A percentile compares a stretch with the other conserved stretches of the same genome.
Conservation (phyloP, 495 filamentous ascomycete genomes). For the Clohesyomyces aquaticus region DNA sequence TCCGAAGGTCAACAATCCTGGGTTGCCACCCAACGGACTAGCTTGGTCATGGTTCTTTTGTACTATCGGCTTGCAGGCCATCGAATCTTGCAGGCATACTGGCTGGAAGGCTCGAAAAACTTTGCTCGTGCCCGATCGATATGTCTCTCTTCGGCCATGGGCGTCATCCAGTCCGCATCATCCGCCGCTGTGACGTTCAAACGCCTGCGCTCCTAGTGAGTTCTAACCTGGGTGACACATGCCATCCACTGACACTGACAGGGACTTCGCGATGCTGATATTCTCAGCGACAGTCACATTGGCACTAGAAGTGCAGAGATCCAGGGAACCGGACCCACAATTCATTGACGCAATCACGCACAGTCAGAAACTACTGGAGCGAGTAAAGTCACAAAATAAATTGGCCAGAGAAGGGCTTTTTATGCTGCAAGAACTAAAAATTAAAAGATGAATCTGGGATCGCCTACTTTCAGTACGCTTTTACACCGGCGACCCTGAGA, state of each 20-base stretch:
- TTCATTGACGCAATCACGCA: background rate
- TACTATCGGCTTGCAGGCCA: background rate
- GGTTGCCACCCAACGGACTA: background rate
- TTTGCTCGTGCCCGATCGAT: background rate
- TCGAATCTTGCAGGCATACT: background rate
- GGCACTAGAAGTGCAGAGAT: background rate
- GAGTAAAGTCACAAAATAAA: background rate
- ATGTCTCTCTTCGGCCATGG: background rate
- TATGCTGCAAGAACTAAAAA: background rate
- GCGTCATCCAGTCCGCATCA: background rate
- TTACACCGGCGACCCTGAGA: slow-evolving; percentile 1
- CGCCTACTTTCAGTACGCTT: background rate
- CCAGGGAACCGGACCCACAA: background rate
- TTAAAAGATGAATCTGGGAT: background rate
- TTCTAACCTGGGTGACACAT: background rate
- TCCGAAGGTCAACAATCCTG: background rate
- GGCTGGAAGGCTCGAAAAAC: background rate
- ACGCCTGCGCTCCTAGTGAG: slow-evolving; percentile 1
- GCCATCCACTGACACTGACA: background rate
- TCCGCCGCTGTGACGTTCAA: background rate
- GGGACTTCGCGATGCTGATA: slow-evolving; percentile 3
- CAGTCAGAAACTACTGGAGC: background rate
- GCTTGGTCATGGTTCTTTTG: background rate
- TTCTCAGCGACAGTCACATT: background rate
- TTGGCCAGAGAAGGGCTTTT: background rate